Conservation (phyloP, 169 alveolate species). For the Cryptosporidium parvum region DNA sequence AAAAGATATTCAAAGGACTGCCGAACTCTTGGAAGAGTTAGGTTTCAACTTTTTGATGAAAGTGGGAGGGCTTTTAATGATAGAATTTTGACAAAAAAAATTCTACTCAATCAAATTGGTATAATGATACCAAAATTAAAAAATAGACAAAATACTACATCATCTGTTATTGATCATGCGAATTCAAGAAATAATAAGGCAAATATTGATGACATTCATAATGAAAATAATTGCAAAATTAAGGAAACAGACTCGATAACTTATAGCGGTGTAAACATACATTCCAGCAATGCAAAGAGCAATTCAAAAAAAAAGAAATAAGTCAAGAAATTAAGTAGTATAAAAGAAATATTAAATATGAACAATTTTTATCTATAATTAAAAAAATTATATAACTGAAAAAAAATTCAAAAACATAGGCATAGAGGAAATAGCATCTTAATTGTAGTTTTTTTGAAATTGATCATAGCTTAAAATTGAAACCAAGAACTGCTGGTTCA, state of each 20-base stretch:
- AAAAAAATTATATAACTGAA: neutral
- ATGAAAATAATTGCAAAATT: neutral
- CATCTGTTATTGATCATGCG: neutral
- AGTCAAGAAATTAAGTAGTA: neutral
- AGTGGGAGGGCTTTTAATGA: constrained; percentile 39
- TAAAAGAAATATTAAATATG: neutral
- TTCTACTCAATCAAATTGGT: constrained; percentile 10
- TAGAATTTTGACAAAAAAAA: constrained; percentile 15
- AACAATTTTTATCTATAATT: neutral
- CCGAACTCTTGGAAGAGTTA: constrained; percentile 48
- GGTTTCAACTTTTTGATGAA: constrained; percentile 19
- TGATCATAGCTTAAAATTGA: constrained; percentile 36
- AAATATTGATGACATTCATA: neutral
- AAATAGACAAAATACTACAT: constrained; percentile 11
- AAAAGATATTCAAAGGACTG: constrained; percentile 44
- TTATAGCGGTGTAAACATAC: neutral
- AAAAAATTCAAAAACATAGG: no score
- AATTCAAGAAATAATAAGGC: neutral
- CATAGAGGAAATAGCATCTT: neutral
- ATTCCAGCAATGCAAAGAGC: neutral
- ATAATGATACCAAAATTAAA: constrained; percentile 19
- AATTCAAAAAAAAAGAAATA: constrained; percentile 14
- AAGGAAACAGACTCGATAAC: neutral
- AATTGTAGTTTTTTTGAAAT: constrained; percentile 24
- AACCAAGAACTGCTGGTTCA: constrained; percentile 50